Conservation (phyloP, 2,329 filamentous ascomycete species). For the Aspergillus spinulosporus region DNA sequence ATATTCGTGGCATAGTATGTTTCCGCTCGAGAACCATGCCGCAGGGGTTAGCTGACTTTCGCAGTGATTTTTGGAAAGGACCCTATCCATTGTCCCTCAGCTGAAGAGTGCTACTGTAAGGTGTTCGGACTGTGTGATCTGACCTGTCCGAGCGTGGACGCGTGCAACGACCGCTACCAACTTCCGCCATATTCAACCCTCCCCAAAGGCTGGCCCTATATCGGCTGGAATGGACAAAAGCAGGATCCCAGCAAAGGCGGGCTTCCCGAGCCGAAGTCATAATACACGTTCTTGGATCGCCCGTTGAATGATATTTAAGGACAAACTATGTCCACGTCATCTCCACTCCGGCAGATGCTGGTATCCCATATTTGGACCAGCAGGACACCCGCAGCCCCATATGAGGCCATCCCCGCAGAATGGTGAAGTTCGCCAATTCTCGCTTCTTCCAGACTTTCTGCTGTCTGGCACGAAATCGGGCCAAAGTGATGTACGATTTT, state of each 20-base stretch:
- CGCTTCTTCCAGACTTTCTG: neutral
- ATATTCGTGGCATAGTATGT: slow-evolving; percentile 61
- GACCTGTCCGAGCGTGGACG: slow-evolving; percentile 40
- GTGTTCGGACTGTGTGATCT: slow-evolving; percentile 63
- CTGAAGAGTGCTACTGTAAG: slow-evolving; percentile 65
- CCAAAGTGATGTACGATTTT: neutral
- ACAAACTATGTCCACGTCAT: neutral
- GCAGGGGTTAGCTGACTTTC: slow-evolving; percentile 7
- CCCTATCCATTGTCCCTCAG: slow-evolving; percentile 61
- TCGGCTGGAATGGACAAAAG: slow-evolving; percentile 52
- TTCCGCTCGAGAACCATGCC: slow-evolving; percentile 18
- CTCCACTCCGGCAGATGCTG: neutral
- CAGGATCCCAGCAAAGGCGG: slow-evolving; percentile 35
- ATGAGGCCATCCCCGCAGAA: neutral
- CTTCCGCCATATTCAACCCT: slow-evolving; percentile 60
- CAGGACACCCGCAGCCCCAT: neutral
- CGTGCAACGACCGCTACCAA: slow-evolving; percentile 59
- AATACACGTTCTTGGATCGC: neutral
- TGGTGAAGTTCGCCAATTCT: neutral
- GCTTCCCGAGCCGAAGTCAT: slow-evolving; percentile 31
- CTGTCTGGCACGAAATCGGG: neutral
- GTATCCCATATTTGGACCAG: neutral
- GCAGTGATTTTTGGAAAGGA: slow-evolving; percentile 61
- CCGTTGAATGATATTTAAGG: no score
- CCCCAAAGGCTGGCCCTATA: slow-evolving; percentile 62